These are phyloP conservation scores for Talaromyces borbonicus DNA, from an alignment of 495 filamentous ascomycete genomes.

Conservation along the genomic window DNA sequence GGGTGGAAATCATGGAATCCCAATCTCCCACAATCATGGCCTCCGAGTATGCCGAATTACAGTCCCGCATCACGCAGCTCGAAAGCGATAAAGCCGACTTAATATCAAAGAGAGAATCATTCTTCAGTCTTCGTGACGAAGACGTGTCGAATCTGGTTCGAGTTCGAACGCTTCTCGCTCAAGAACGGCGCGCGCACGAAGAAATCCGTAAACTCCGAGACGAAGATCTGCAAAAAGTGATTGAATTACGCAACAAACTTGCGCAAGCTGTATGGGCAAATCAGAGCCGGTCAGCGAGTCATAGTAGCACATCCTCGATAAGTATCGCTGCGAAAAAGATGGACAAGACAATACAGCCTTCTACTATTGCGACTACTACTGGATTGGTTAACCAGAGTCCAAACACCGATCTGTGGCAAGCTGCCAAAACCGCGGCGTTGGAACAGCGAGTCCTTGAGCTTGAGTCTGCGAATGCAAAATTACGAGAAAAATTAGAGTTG, in stretches of 20 bases:
- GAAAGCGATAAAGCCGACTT: conserved; percentile 14
- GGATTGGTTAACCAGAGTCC: conserved; percentile 3
- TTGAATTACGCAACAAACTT: conserved; percentile 16
- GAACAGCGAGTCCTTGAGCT: conserved; percentile 22
- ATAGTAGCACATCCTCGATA: no score
- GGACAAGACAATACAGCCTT: no score
- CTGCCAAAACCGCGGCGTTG: conserved; percentile 19
- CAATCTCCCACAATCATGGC: neutral
- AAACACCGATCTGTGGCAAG: conserved; percentile 19
- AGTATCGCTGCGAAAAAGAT: no score
- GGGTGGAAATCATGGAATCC: neutral
- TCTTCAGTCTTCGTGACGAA: conserved; percentile 22
- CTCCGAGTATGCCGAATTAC: conserved; percentile 14
- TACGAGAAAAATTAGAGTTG: conserved; percentile 5
- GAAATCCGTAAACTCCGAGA: conserved; percentile 20
- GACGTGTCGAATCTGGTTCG: conserved; percentile 23
- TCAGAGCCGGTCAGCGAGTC: neutral
- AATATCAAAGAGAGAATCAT: conserved; percentile 18
- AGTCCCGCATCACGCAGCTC: conserved; percentile 4
- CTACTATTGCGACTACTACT: no score
- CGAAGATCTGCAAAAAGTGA: conserved; percentile 20
- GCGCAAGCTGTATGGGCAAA: conserved; percentile 14
- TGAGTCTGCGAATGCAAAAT: conserved; percentile 17
- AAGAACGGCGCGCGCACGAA: conserved; percentile 19
- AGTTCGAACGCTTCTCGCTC: conserved; percentile 19